Conservation (phyloP, 1,284 basidiomycete genomes). For the Chalciporus piperatoides region DNA sequence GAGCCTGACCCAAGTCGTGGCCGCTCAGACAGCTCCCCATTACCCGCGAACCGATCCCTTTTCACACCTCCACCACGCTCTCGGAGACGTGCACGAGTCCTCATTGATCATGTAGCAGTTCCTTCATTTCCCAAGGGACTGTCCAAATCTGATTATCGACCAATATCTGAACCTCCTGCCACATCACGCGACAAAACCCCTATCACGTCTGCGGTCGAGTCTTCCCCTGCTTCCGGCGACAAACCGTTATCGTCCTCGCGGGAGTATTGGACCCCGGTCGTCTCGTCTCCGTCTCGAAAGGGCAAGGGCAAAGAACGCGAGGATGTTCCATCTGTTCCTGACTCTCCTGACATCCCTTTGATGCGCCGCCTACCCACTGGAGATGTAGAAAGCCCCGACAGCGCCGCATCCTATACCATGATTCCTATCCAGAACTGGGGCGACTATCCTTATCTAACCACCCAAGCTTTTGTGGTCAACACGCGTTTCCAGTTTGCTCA, state of each 20-base stretch:
- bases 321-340: constrained; percentile 1
- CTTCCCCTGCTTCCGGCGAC: not conserved
- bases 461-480: constrained; percentile 17
- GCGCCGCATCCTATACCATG: constrained; percentile 8
- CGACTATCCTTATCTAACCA: constrained; percentile 17
- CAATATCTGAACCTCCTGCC: constrained; percentile 1
- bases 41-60: constrained; percentile 20
- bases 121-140: constrained; percentile 24
- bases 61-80: constrained; percentile 29
- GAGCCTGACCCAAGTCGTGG: constrained; percentile 9
- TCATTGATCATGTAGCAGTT: constrained; percentile 19
- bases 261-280: not conserved
- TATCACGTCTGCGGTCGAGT: not conserved
- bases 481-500: constrained; percentile 26
- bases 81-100: constrained; percentile 8
- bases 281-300: not conserved
- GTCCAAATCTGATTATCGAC: constrained; percentile 21
- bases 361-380: not conserved
- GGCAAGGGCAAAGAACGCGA: constrained; percentile 27
- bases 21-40: constrained; percentile 7
- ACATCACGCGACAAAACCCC: not conserved
- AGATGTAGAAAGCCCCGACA: constrained; percentile 1
- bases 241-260: not conserved
- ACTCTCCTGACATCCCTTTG: not conserved
- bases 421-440: constrained; percentile 22